Evolutionary conservation across 1,284 basidiomycete genomes (phyloP), one percentile per base, ranked within the genome.

Genomic region (Puccinia triticina): DNA sequence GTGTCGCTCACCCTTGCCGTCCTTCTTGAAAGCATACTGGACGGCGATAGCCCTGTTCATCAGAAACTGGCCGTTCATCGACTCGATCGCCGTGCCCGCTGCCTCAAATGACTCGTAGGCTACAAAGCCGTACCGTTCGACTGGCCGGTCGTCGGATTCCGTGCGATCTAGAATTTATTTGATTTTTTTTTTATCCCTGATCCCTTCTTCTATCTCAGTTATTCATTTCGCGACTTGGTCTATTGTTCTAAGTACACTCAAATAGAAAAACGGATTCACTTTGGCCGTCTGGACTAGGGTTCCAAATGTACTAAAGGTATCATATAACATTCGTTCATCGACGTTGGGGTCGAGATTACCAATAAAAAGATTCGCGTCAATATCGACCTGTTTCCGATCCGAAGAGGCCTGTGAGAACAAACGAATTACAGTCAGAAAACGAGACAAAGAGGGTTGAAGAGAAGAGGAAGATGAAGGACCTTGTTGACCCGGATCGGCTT

Each of bases 401-500:
- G 94, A 94, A n/a, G 93, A 94, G 2, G 94, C 94, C 93, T 94
- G 83, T 16, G 32, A 61, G 10, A n/a, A n/a, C n/a, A n/a, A n/a
- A n/a, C n/a, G n/a, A n/a, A n/a, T n/a, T n/a, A 61, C 12, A 26
- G 32, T 29, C 59, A 34, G 40, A 43, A 61, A 77, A 66, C 12
- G 14, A 66, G 26, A 26, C 2, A 43, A 57, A n/a, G 8, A 32
- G 32, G 32, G 43, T 32, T 26, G 26, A 59, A 16, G 23, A 46
- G 10, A 12, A 29, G 59, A 34, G 16, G 29, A 16, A 73, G 48
- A 23, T 46, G 26, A 72, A 16, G 86, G 84, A 93, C 94, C 92
- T 97, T 98, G 90, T 98, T 98, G 85, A 99, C 96, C 84, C 96
- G 90, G 83, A 99, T 97, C 48, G 96, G 96, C 87, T 98, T 98